phyloP scores from a whole-genome alignment of 495 filamentous ascomycete species.

The Penicillium antarcticum region DNA sequence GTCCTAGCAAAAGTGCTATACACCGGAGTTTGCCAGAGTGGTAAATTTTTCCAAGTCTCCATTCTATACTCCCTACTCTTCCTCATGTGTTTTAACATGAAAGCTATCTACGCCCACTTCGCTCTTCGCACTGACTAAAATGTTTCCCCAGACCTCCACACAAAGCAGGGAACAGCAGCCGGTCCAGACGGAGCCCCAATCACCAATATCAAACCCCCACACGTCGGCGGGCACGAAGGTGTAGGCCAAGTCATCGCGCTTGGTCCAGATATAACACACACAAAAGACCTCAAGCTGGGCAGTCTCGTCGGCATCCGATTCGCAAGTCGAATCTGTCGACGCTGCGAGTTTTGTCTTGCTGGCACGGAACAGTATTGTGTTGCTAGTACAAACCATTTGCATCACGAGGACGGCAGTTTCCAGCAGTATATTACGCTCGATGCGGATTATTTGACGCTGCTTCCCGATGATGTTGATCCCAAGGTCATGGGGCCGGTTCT shows the following conservation, averaged over 20 bases:
- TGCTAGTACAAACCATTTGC: slow-evolving; percentile 45
- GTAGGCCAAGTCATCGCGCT: slow-evolving; percentile 42
- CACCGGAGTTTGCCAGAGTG: slow-evolving; percentile 48
- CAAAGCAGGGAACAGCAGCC: slow-evolving; percentile 43
- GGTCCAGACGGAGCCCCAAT: slow-evolving; percentile 42
- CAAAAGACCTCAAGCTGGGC: slow-evolving; percentile 33
- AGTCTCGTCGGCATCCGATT: slow-evolving; percentile 46
- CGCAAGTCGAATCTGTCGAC: slow-evolving; percentile 42
- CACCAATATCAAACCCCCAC: slow-evolving; percentile 45
- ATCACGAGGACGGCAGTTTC: slow-evolving; percentile 49
- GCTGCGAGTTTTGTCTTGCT: slow-evolving; percentile 46
- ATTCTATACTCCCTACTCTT: neutral
- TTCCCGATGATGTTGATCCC: slow-evolving; percentile 46
- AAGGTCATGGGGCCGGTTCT: slow-evolving; percentile 41
- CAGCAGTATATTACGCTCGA: slow-evolving; percentile 46
- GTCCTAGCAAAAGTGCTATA: slow-evolving; percentile 50
- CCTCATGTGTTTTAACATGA: too few species aligned
- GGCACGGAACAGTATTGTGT: slow-evolving; percentile 45
- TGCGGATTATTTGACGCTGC: slow-evolving; percentile 43
- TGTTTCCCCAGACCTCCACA: slow-evolving; percentile 40
- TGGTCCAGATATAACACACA: slow-evolving; percentile 29
- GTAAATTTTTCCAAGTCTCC: slow-evolving; percentile 15
- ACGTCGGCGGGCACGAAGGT: slow-evolving; percentile 50
- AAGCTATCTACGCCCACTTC: neutral
- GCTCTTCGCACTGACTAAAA: neutral